Evolutionary conservation across 2,329 filamentous ascomycete genomes (phyloP), one percentile per base, ranked within the genome.

Genomic region (Calycina marina): DNA sequence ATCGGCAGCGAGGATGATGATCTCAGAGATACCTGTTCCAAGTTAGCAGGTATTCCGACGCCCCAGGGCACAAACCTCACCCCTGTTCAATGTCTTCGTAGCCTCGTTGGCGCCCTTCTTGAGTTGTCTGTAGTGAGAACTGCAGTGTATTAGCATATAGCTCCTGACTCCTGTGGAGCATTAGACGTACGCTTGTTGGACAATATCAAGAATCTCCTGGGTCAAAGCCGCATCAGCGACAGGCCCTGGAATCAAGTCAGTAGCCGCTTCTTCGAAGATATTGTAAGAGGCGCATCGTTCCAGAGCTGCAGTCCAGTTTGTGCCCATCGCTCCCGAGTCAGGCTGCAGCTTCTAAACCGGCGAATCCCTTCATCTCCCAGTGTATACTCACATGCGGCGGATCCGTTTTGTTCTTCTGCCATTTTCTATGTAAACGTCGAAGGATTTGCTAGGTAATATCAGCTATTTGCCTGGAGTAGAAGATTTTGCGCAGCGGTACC

Each of bases 21-120:
- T 65, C 62, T 96, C 88, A 46, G 75, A 75, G 41, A 88, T 85
- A 15, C 27, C 27, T 22, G 8, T 22, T n/a, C 8, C n/a, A 22
- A n/a, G 20, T 22, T 22, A 22, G 20, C n/a, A 9, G 8, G 8
- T 22, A n/a, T 8, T 8, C n/a, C 20, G 8, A 22, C n/a, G n/a
- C n/a, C 8, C 8, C 8, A 22, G 20, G 3, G 20, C 20, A 9
- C 20, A 22, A 22, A 8, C 3, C 20, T 22, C 3, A 61, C 88
- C 86, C 47, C 88, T 78, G 65, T 90, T 92, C 31, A 93, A 69
- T 1, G 83, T 80, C 68, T 93, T 93, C 54, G 83, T 93, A 90
- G 82, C 63, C 57, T 81, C 77, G 67, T 84, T 86, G 54, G 80
- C 81, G 40, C 82, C 81, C 67, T 86, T 90, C 69, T 88, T 88